phyloP scores from a whole-genome alignment of 192 early-diverging fungal genomes.

The Obelidium mucronatum region DNA sequence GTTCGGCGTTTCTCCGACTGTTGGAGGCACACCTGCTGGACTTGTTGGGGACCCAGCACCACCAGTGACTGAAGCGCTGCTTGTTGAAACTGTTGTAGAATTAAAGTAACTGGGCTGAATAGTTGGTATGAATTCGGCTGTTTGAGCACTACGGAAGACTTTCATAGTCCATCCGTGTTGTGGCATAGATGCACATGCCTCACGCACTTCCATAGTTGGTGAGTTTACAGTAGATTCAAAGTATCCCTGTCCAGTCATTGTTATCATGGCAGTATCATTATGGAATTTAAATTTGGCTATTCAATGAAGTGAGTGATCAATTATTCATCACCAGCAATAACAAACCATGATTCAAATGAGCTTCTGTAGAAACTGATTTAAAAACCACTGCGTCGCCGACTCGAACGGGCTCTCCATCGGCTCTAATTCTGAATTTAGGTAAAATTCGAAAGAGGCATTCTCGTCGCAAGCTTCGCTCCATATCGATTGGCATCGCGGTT shows the following conservation, averaged over 20 bases:
- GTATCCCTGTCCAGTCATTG: slow-evolving; percentile 17
- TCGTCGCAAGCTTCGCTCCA: slow-evolving; percentile 16
- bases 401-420: slow-evolving; percentile 47
- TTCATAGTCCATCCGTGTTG: slow-evolving; percentile 39
- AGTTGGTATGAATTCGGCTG: slow-evolving; percentile 20
- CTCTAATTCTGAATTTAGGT: slow-evolving; percentile 46
- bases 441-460: slow-evolving; percentile 40
- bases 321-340: slow-evolving; percentile 2
- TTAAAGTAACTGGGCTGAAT: not conserved
- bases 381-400: slow-evolving; percentile 40
- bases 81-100: not conserved
- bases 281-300: slow-evolving; percentile 23
- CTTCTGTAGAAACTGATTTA: slow-evolving; percentile 41
- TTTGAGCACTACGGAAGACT: slow-evolving; percentile 29
- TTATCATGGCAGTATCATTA: slow-evolving; percentile 27
- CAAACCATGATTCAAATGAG: slow-evolving; percentile 32
- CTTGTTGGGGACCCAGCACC: not conserved
- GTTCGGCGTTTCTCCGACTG: not conserved
- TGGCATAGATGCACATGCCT: slow-evolving; percentile 26
- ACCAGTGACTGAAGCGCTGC: not conserved
- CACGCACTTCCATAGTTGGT: slow-evolving; percentile 20
- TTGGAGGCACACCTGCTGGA: too few species aligned
- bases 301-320: not conserved
- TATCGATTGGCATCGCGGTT: slow-evolving; percentile 33
- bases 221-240: not conserved